Percentiles rank a stretch among this genome's conserved stretches.
phyloP scores from a whole-genome alignment of 768 basidiomycete genomes.

The Trametes cubensis region DNA sequence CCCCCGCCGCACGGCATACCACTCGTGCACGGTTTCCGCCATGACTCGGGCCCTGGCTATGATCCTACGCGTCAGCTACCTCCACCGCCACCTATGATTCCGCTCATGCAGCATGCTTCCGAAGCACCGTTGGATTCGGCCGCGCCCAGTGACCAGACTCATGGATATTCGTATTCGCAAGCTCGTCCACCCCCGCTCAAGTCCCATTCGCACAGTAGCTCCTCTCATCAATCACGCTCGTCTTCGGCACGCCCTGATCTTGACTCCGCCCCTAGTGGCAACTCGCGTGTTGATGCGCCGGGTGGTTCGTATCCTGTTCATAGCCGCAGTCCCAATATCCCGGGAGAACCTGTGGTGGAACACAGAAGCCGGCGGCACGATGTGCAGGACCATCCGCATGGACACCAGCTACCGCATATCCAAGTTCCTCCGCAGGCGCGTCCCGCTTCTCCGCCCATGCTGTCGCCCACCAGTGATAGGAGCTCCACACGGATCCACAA shows the following conservation, averaged over 20 bases:
- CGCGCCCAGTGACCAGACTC: constrained; percentile 25
- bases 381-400: constrained; percentile 41
- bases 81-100: constrained; percentile 32
- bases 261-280: constrained; percentile 25
- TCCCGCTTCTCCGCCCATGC: constrained; percentile 38
- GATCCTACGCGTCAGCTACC: constrained; percentile 32
- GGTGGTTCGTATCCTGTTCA: constrained; percentile 42
- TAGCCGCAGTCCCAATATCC: constrained; percentile 28
- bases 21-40: constrained; percentile 30
- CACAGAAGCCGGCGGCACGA: constrained; percentile 55
- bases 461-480: constrained; percentile 26
- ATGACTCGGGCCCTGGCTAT: constrained; percentile 31
- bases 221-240: constrained; percentile 53
- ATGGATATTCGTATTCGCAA: constrained; percentile 22
- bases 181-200: constrained; percentile 41
- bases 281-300: constrained; percentile 31
- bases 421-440: constrained; percentile 30
- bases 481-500: constrained; percentile 41
- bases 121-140: constrained; percentile 25
- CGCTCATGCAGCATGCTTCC: constrained; percentile 25
- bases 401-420: constrained; percentile 32
- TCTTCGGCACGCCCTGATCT: constrained; percentile 35
- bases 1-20: constrained; percentile 31
- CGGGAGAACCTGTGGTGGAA: constrained; percentile 30
- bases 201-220: constrained; percentile 52